Base-by-base conservation (phyloP, 1,139 yeast species). In the Saccharomyces hybrid region DNA sequence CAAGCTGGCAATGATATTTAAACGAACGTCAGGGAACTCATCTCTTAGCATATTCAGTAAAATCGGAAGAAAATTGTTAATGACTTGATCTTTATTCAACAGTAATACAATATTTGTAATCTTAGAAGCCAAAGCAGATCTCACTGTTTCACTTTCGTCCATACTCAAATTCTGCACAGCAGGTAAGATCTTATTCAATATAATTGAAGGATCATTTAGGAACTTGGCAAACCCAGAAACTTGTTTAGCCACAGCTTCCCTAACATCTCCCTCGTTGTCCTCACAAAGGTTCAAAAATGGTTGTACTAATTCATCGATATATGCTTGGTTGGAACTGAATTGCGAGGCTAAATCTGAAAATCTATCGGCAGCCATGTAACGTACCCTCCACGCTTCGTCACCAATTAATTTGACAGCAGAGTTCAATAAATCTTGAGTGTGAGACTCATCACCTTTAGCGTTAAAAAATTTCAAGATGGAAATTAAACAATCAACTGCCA, bases 351-450 rank as follows among this genome's bases (percentile, higher is more conserved):
- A 80, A 60, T 78, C 77, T 63, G 84, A 88, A 68, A 89, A 91
- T 66, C 90, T 80, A 70, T 91, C 97, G 28, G 98, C 97, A 28
- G 96, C 96, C 82, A 95, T 90, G 73, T 93, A 95, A 66, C 99
- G 82, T 55, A 95, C 98, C 71, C 99, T 85, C 99, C 99, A 95
- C 66, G 96, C 87, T 72, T 89, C 91, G 73, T 95, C 99, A 61
- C 78, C 80, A 59, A 88, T 84, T 61, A 95, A 78, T 61, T 83
- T 82, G 59, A 86, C 78, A 3, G 89, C 77, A 55, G 81, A 78
- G 52, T 78, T 75, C 60, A 86, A 77, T 58, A 86, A 76, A 62
- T 83, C 87, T 47, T 80, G 75, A 62, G 81, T 78, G 69, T 84
- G 87, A 28, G 82, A 73, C 47, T 70, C 70, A 63, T 85, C 88